These are phyloP conservation scores for Leishmania amazonensis DNA, from an alignment of 208 protist species.

Conservation along the genomic window DNA sequence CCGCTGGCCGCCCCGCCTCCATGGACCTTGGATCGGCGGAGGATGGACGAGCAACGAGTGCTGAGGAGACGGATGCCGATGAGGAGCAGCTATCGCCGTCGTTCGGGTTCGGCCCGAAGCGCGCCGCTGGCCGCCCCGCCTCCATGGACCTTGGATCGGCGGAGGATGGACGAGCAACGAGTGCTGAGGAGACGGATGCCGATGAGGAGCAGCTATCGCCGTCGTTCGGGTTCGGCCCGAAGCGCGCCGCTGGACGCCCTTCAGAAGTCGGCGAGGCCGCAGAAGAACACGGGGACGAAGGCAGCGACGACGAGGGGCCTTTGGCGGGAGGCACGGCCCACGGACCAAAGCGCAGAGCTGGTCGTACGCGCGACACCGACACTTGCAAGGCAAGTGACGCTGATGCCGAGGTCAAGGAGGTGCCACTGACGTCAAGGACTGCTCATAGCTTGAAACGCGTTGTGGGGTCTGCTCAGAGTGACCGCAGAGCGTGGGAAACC, in stretches of 20 bases:
- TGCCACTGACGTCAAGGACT: not conserved
- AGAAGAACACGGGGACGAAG: not conserved
- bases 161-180: not conserved
- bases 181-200: not conserved
- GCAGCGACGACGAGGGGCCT: not conserved
- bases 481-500: not conserved
- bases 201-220: not conserved
- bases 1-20: not conserved
- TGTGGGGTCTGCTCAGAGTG: not conserved
- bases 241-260: not conserved
- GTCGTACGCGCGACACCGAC: not conserved
- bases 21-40: not conserved
- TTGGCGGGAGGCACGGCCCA: not conserved
- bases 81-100: conserved; percentile 1
- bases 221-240: conserved; percentile 3
- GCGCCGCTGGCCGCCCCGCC: not conserved
- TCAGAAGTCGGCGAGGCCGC: not conserved
- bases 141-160: not conserved
- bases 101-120: not conserved
- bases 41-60: not conserved
- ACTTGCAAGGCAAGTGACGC: not conserved
- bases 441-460: not conserved
- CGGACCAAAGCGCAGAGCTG: not conserved
- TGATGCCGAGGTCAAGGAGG: not conserved
- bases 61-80: not conserved